Evolutionary conservation across 352 stramenopile species (phyloP).

Genomic region (Phytophthora pluvialis): DNA sequence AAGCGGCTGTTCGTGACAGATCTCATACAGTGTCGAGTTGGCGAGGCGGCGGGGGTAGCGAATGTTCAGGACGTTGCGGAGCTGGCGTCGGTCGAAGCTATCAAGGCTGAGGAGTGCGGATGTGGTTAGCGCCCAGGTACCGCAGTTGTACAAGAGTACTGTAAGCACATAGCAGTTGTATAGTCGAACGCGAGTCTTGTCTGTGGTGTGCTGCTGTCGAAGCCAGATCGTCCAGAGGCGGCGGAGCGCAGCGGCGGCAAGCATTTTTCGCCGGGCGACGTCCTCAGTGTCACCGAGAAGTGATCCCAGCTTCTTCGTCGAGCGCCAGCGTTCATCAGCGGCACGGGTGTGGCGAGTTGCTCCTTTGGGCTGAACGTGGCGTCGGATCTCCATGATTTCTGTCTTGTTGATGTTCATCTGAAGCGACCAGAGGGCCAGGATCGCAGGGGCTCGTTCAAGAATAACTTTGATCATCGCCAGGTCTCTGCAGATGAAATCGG

Average conservation of each 20-base stretch:
- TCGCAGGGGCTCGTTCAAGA: not conserved
- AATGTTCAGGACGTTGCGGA: constrained; percentile 1
- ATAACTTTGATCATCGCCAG: not conserved
- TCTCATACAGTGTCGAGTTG: constrained; percentile 6
- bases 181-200: not conserved
- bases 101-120: not conserved
- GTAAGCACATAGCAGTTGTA: not conserved
- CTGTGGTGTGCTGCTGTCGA: not conserved
- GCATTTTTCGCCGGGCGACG: not conserved
- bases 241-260: not conserved
- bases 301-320: constrained; percentile 12
- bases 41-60: not conserved
- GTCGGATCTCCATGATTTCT: not conserved
- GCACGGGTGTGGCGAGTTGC: not conserved
- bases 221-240: constrained; percentile 11
- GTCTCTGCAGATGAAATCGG: constrained; percentile 13
- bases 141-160: not conserved
- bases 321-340: not conserved
- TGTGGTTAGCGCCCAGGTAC: not conserved
- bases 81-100: not conserved
- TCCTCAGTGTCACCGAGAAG: constrained; percentile 1
- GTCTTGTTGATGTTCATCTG: constrained; percentile 10
- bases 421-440: constrained; percentile 2
- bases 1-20: constrained; percentile 9
- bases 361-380: not conserved